Base-by-base conservation (phyloP, 139 green algal genomes). In the Haematococcus lacustris region DNA sequence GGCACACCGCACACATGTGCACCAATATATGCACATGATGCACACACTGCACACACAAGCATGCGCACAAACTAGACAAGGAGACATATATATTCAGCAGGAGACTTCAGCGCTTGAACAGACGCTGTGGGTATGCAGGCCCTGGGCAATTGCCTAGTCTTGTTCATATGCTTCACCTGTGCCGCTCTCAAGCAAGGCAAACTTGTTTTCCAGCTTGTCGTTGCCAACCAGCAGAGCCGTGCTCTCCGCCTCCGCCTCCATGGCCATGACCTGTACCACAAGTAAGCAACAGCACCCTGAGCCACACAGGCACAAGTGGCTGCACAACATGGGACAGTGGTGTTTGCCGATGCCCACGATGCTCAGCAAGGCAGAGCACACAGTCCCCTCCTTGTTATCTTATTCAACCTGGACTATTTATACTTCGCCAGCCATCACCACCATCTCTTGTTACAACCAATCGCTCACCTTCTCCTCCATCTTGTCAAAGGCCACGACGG, bases 381-480 rank as follows among this genome's bases (percentile, higher is more conserved):
- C n/a, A n/a, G n/a, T n/a, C n/a, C n/a, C n/a, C n/a, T n/a, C n/a
- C n/a, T n/a, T n/a, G n/a, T n/a, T n/a, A n/a, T n/a, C n/a, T n/a
- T n/a, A n/a, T n/a, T n/a, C n/a, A n/a, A n/a, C n/a, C n/a, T n/a
- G n/a, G n/a, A n/a, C n/a, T n/a, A n/a, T n/a, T n/a, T n/a, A n/a
- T n/a, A n/a, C n/a, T n/a, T n/a, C n/a, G n/a, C n/a, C n/a, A n/a
- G n/a, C n/a, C n/a, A n/a, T n/a, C n/a, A n/a, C n/a, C n/a, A n/a
- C n/a, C n/a, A n/a, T n/a, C n/a, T n/a, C n/a, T n/a, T n/a, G n/a
- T n/a, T n/a, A n/a, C n/a, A n/a, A n/a, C 68, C 50, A 33, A 1
- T 3, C 38, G 23, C 77, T 4, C 66, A 98, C 92, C 86, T 98
- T 98, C 83, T 99, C 94, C 84, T 99, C 95, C 95, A 99, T 99